A percentile compares a stretch with the other conserved stretches of the same genome.
phyloP scores from a whole-genome alignment of 2,329 filamentous ascomycete species.

The Rachicladosporium sp. region DNA sequence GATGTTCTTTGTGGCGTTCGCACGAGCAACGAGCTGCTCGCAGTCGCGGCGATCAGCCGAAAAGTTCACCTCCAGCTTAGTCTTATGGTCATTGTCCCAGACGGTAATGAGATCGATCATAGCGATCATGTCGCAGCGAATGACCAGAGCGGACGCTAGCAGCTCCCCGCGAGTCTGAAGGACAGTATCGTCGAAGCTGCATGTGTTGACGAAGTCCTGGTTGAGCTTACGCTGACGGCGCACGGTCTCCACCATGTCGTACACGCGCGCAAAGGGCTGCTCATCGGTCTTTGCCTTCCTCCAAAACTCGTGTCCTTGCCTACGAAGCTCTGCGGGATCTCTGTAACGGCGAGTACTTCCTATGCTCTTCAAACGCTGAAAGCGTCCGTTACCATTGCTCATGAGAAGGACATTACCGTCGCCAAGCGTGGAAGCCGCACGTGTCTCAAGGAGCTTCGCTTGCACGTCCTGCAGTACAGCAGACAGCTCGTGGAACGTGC shows the following conservation, averaged over 20 bases:
- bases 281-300: slow-evolving; percentile 31
- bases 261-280: slow-evolving; percentile 39
- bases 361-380: too few relatives aligned
- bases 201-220: slow-evolving; percentile 10
- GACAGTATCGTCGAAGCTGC: slow-evolving; percentile 18
- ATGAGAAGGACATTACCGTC: neutral
- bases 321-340: slow-evolving; percentile 7
- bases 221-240: slow-evolving; percentile 19
- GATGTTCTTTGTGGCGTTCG: slow-evolving; percentile 24
- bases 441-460: neutral
- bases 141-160: slow-evolving; percentile 31
- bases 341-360: slow-evolving; percentile 5
- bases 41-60: slow-evolving; percentile 28
- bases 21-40: slow-evolving; percentile 27
- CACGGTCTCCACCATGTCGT: slow-evolving; percentile 32
- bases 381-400: slow-evolving; percentile 1
- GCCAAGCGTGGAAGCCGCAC: neutral
- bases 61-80: slow-evolving; percentile 21
- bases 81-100: slow-evolving; percentile 5
- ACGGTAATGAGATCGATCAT: slow-evolving; percentile 32
- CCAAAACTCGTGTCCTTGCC: slow-evolving; percentile 14
- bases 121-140: slow-evolving; percentile 39
- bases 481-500: slow-evolving; percentile 30
- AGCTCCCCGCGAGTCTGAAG: slow-evolving; percentile 24
- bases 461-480: slow-evolving; percentile 16